Conservation (phyloP, 2,329 filamentous ascomycete species). For the Knufia petricola region DNA sequence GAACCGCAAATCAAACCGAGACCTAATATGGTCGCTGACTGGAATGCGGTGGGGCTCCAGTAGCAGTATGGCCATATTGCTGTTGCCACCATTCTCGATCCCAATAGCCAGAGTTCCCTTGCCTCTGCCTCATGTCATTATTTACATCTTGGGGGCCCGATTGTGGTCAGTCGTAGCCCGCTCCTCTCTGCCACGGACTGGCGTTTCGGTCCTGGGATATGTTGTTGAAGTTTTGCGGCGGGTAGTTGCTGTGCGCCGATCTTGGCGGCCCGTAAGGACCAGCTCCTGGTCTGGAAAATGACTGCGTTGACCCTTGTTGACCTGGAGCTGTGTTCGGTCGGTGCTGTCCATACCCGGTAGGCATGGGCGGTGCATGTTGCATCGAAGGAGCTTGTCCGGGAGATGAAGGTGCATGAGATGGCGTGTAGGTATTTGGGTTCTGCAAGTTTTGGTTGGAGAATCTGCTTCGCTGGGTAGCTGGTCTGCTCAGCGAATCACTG, state of each 20-base stretch:
- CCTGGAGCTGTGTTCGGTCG: conserved; percentile 16
- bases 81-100: conserved; percentile 22
- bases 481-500: conserved; percentile 19
- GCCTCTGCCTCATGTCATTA: conserved; percentile 14
- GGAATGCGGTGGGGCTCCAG: not conserved
- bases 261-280: conserved; percentile 14
- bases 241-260: conserved; percentile 18
- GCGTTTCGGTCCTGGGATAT: conserved; percentile 43
- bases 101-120: conserved; percentile 20
- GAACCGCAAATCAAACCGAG: not conserved
- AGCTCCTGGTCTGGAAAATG: conserved; percentile 16
- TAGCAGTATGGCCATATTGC: conserved; percentile 7
- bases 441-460: conserved; percentile 27
- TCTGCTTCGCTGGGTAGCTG: conserved; percentile 19
- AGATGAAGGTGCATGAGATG: conserved; percentile 11
- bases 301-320: conserved; percentile 23
- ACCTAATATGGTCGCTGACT: not conserved
- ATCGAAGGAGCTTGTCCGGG: conserved; percentile 4
- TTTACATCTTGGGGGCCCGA: conserved; percentile 17
- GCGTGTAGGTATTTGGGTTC: conserved; percentile 21
- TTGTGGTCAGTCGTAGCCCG: conserved; percentile 51
- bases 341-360: not conserved
- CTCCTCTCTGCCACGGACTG: conserved; percentile 57
- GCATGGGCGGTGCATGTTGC: conserved; percentile 6
- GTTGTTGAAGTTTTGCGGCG: conserved; percentile 28